phyloP scores from a whole-genome alignment of 176 grass and related monocot species.

The Triticum dicoccoides region DNA sequence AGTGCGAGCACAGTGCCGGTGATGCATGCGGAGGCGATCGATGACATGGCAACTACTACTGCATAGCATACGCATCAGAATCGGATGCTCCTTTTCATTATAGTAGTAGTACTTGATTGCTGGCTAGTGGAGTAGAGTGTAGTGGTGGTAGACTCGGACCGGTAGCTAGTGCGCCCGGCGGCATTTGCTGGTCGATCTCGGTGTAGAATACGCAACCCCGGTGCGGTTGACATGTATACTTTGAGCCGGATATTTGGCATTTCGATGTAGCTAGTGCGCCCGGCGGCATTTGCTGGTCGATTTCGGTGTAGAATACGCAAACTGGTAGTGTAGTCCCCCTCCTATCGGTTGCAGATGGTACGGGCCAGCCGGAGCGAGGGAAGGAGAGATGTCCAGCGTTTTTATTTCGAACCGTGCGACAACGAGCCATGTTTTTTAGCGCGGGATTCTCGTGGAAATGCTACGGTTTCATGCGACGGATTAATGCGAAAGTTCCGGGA shows the following conservation, averaged over 20 bases:
- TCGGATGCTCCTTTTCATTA: not conserved
- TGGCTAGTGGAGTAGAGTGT: not conserved
- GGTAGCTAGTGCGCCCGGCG: not conserved
- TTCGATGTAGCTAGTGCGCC: not conserved
- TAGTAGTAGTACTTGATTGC: not conserved
- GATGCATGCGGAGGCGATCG: not conserved
- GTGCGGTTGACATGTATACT: not conserved
- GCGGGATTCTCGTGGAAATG: not conserved
- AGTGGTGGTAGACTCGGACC: not conserved
- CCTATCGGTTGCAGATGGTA: not conserved
- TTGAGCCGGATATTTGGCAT: not conserved
- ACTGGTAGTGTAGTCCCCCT: not conserved
- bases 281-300: too few species aligned
- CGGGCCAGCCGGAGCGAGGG: too few species aligned
- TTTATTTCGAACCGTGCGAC: not conserved
- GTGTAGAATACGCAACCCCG: not conserved
- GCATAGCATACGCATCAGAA: not conserved
- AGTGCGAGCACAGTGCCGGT: not conserved
- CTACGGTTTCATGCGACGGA: not conserved
- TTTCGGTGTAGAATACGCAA: not conserved
- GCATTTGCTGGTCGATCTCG: not conserved
- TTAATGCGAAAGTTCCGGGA: not conserved
- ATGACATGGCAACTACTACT: conserved; percentile 19
- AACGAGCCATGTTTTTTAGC: too few species aligned
- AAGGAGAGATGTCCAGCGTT: not conserved